Base-by-base conservation (phyloP, 2,329 filamentous ascomycete genomes). In the Diaporthe sp. region DNA sequence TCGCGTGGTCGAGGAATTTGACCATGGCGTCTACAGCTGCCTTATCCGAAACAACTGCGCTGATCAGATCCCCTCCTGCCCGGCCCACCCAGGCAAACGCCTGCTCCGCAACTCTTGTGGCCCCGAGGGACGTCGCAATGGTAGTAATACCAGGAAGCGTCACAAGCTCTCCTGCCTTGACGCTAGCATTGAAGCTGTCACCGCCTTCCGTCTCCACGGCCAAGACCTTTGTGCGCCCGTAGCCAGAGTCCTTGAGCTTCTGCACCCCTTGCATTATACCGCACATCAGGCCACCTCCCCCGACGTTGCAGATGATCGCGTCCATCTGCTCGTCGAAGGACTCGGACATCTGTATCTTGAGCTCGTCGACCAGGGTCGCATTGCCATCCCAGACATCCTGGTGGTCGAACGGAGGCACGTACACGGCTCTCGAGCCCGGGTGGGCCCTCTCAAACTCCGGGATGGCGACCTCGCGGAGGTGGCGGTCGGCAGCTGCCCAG, bases 1-100 rank as follows among this genome's bases (percentile, higher is more conserved):
- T 86, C 78, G 96, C 94, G 76, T 97, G 95, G 77, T 98, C 94
- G 13, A 94, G 92, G 76, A 98, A 92, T 33, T 90, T 87, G 79
- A 93, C 91, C 71, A 93, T 94, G 3, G 92, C 95, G 83, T 92
- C 90, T 28, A 94, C 95, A 0, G 96, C 96, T 80, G 97, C 94
- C 4, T 91, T 92, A 79, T 97, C 95, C 3, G 87, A 88, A 12
- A 97, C 86, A 0, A 95, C 92, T 3, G 90, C 84, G 76, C 89
- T 92, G 50, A 87, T 85, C 50, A 89, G 82, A 1, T 85, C 82
- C 2, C 82, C 77, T 2, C 61, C 82, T 30, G 86, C 84, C 71
- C 83, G 80, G 57, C 87, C 83, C 0, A 89, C 91, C 82, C 94
- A 92, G 77, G 92, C 88, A 83, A 93, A 84, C 0, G 85, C 82